phyloP scores from a whole-genome alignment of 371 early-diverging fungal genomes.

The Actinomortierella ambigua region DNA sequence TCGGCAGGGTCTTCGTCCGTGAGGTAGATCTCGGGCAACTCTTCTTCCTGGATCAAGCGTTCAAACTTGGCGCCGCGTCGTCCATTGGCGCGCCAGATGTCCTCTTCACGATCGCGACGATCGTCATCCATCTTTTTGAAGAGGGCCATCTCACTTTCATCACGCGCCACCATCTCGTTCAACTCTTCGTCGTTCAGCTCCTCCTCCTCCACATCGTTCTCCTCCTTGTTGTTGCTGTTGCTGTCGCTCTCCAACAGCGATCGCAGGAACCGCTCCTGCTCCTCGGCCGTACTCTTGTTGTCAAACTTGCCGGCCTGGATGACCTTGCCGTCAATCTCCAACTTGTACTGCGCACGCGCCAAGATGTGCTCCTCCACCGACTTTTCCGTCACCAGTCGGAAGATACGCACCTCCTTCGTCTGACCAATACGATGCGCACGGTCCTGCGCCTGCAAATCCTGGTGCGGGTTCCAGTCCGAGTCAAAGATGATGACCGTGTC shows the following conservation, averaged over 20 bases:
- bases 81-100: constrained; percentile 31
- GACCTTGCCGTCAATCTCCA: constrained; percentile 97
- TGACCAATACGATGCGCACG: constrained; percentile 99
- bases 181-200: constrained; percentile 86
- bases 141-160: constrained; percentile 72
- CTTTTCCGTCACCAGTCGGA: constrained; percentile 94
- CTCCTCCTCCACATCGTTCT: constrained; percentile 77
- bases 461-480: constrained; percentile 99
- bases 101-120: constrained; percentile 54
- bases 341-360: constrained; percentile 94
- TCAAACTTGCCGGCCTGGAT: constrained; percentile 99
- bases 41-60: constrained; percentile 83
- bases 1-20: constrained; percentile 59
- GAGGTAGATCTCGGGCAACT: constrained; percentile 86
- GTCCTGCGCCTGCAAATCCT: constrained; percentile 99
- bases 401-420: constrained; percentile 98
- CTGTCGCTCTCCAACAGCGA: constrained; percentile 79
- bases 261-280: constrained; percentile 89
- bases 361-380: constrained; percentile 98
- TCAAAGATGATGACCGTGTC: constrained; percentile 99
- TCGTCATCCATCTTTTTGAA: constrained; percentile 79
- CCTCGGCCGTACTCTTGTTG: constrained; percentile 92
- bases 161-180: constrained; percentile 83
- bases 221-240: constrained; percentile 63
- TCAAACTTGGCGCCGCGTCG: constrained; percentile 56